These are phyloP conservation scores for Colletotrichum sp. DNA, from an alignment of 2,329 filamentous ascomycete genomes.

Conservation along the genomic window DNA sequence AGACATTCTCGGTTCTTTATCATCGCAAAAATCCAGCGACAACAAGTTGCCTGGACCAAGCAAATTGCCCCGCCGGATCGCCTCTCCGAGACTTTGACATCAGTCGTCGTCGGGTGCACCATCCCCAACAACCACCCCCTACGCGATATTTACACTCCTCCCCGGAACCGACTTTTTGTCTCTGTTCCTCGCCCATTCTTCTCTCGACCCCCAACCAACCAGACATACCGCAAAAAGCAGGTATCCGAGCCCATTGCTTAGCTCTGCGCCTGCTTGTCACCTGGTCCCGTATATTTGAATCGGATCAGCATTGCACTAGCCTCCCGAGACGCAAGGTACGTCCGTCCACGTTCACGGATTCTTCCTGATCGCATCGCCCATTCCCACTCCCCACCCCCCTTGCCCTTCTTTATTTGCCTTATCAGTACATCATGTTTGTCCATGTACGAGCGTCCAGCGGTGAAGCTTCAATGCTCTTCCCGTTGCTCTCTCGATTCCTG, in stretches of 20 bases:
- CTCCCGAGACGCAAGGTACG: slow-evolving; percentile 22
- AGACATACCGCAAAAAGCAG: slow-evolving; percentile 8
- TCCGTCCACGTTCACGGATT: slow-evolving; percentile 9
- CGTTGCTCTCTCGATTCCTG: slow-evolving; percentile 14
- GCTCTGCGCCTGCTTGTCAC: slow-evolving; percentile 7
- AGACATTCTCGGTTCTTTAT: background rate
- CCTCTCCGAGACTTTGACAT: slow-evolving; percentile 18
- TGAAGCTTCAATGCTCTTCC: slow-evolving; percentile 16
- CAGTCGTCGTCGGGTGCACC: background rate
- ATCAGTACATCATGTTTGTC: slow-evolving; percentile 14
- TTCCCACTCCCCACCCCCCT: slow-evolving; percentile 3
- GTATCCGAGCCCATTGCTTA: slow-evolving; percentile 16
- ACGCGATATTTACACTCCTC: slow-evolving; percentile 18
- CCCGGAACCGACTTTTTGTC: slow-evolving; percentile 8
- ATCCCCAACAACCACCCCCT: background rate
- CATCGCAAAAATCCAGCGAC: background rate
- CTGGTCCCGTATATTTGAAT: slow-evolving; percentile 21
- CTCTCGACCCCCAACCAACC: background rate
- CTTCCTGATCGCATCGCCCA: background rate
- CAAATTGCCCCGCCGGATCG: slow-evolving; percentile 10
- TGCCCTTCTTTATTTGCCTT: slow-evolving; percentile 5
- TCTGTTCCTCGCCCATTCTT: background rate
- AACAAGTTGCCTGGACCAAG: background rate
- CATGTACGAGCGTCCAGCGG: slow-evolving; percentile 19
- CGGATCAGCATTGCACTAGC: slow-evolving; percentile 21